Conservation (phyloP, 108 stramenopile genomes). For the Nitzschia sp. region DNA sequence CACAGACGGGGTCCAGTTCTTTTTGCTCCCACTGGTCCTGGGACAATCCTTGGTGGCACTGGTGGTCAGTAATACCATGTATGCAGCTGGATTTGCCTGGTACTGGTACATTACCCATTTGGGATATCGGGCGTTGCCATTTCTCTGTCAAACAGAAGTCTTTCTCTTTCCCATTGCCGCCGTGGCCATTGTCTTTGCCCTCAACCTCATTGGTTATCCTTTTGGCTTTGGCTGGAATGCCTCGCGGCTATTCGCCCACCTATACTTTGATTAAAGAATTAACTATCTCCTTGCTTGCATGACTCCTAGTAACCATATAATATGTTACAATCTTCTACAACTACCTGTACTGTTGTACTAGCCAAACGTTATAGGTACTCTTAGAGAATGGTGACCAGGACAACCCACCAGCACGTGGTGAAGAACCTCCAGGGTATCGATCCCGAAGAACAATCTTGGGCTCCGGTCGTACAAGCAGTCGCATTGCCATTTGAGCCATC, state of each 20-base stretch:
- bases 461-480: neutral
- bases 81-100: slow-evolving; percentile 84
- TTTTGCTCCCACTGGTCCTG: slow-evolving; percentile 89
- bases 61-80: slow-evolving; percentile 86
- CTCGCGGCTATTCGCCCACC: slow-evolving; percentile 70
- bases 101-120: slow-evolving; percentile 98
- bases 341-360: too few species aligned
- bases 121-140: slow-evolving; percentile 91
- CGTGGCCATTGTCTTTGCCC: slow-evolving; percentile 65
- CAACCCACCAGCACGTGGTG: too few species aligned
- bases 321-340: too few species aligned
- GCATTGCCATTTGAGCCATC: neutral
- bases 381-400: too few species aligned
- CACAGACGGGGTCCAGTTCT: slow-evolving; percentile 91
- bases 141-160: slow-evolving; percentile 91
- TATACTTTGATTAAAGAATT: slow-evolving; percentile 62
- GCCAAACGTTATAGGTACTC: too few species aligned
- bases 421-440: too few species aligned
- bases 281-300: too few species aligned
- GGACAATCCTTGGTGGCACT: slow-evolving; percentile 74
- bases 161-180: slow-evolving; percentile 93
- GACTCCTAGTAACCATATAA: too few species aligned
- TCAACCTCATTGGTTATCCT: slow-evolving; percentile 83
- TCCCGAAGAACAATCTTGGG: too few species aligned
- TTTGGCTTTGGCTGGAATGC: slow-evolving; percentile 88